phyloP scores from a whole-genome alignment of 805 yeast species.

The Sugiyamaella americana region DNA sequence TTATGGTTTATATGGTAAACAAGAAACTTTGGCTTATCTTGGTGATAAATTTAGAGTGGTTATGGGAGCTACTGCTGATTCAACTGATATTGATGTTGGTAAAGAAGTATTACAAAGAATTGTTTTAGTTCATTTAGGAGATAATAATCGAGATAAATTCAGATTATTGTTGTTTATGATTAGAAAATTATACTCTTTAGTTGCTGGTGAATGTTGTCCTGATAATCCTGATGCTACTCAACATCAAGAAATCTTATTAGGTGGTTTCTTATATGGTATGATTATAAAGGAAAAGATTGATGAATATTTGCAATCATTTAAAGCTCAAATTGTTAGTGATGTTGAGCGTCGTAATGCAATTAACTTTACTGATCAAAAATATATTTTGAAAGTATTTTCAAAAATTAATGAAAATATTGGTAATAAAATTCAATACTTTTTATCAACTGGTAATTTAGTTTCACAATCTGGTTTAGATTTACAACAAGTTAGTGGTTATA shows the following conservation, averaged over 20 bases:
- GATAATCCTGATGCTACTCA: slow-evolving; percentile 99
- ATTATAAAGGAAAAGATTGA: slow-evolving; percentile 94
- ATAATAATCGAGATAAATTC: slow-evolving; percentile 68
- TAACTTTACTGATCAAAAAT: slow-evolving; percentile 76
- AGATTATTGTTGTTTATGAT: slow-evolving; percentile 88
- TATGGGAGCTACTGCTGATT: slow-evolving; percentile 81
- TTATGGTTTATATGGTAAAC: slow-evolving; percentile 68
- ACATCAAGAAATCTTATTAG: slow-evolving; percentile 93
- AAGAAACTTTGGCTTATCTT: slow-evolving; percentile 86
- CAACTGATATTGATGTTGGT: slow-evolving; percentile 87
- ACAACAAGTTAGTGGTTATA: slow-evolving; percentile 96
- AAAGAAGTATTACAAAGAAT: slow-evolving; percentile 73
- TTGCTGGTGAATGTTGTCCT: slow-evolving; percentile 93
- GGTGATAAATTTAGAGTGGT: slow-evolving; percentile 96
- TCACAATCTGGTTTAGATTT: slow-evolving; percentile 96
- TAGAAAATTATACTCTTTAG: slow-evolving; percentile 87
- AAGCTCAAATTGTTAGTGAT: slow-evolving; percentile 70
- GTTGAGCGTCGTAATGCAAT: slow-evolving; percentile 71
- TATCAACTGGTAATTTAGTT: slow-evolving; percentile 94
- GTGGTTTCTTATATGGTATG: slow-evolving; percentile 96
- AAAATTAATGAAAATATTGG: slow-evolving; percentile 92
- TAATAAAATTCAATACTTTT: slow-evolving; percentile 84
- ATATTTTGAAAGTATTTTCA: slow-evolving; percentile 69
- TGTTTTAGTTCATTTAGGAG: slow-evolving; percentile 74
- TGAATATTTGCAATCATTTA: slow-evolving; percentile 73